Conservation (phyloP, 2,329 filamentous ascomycete species). For the Penicillium olsonii region DNA sequence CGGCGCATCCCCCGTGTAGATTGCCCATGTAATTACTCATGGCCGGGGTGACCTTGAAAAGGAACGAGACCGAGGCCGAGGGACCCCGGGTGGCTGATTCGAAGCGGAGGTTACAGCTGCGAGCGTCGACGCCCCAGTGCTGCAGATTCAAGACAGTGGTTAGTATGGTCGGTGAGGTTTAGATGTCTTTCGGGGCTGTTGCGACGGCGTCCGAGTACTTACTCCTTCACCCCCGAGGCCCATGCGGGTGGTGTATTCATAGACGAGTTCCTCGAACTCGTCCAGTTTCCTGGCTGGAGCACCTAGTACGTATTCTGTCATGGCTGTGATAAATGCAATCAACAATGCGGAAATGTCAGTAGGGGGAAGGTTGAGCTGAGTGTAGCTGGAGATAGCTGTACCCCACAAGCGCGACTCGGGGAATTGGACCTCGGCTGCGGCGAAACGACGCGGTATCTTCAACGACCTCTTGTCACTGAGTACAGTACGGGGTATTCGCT, state of each 20-base stretch:
- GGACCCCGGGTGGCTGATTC: slow-evolving; percentile 40
- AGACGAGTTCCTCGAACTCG: slow-evolving; percentile 35
- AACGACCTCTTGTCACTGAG: too few relatives aligned
- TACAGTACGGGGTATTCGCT: too few relatives aligned
- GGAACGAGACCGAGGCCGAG: slow-evolving; percentile 36
- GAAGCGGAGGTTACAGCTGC: slow-evolving; percentile 36
- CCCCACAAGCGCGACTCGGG: slow-evolving; percentile 12
- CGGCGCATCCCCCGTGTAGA: slow-evolving; percentile 77
- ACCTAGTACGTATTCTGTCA: slow-evolving; percentile 19
- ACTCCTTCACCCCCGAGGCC: slow-evolving; percentile 22
- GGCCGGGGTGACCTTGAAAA: slow-evolving; percentile 71
- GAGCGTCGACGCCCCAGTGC: slow-evolving; percentile 34
- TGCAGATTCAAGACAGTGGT: slow-evolving; percentile 15
- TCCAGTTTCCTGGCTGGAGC: slow-evolving; percentile 28
- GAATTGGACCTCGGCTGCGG: slow-evolving; percentile 22
- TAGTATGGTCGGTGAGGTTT: too few relatives aligned
- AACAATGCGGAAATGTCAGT: too few relatives aligned
- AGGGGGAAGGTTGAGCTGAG: neutral
- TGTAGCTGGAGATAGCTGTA: neutral
- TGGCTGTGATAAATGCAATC: slow-evolving; percentile 4
- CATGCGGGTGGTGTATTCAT: slow-evolving; percentile 28
- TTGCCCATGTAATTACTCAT: slow-evolving; percentile 91
- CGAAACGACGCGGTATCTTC: neutral
- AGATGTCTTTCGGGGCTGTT: too few relatives aligned
- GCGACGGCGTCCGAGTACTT: too few relatives aligned